Evolutionary conservation across 2,329 filamentous ascomycete species (phyloP).

Genomic region (Aspergillus luchuensis): DNA sequence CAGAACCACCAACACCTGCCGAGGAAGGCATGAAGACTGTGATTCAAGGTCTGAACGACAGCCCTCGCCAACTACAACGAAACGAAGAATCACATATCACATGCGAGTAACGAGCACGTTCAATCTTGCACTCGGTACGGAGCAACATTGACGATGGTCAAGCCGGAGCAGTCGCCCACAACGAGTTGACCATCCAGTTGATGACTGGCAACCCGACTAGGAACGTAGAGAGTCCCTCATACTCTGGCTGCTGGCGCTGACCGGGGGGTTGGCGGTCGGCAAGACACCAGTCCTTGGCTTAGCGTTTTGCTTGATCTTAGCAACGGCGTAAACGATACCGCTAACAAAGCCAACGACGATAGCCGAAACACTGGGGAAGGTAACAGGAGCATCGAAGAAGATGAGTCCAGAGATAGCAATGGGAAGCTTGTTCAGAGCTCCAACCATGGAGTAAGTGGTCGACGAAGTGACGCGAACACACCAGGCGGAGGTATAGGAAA

Average conservation of each 20-base stretch:
- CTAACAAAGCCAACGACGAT: slow-evolving; percentile 90
- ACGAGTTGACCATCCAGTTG: not conserved
- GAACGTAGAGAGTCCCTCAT: slow-evolving; percentile 81
- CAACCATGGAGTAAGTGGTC: slow-evolving; percentile 98
- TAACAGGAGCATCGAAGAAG: slow-evolving; percentile 94
- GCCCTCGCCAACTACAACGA: slow-evolving; percentile 26
- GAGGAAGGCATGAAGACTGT: slow-evolving; percentile 18
- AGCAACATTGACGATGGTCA: not conserved
- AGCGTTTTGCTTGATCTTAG: slow-evolving; percentile 78
- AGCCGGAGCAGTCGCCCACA: not conserved
- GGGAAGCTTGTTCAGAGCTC: slow-evolving; percentile 95
- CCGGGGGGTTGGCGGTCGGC: slow-evolving; percentile 67
- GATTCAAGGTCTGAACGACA: slow-evolving; percentile 11
- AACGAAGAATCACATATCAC: slow-evolving; percentile 33
- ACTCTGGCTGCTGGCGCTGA: slow-evolving; percentile 91
- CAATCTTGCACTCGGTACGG: not conserved
- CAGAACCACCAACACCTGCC: slow-evolving; percentile 31
- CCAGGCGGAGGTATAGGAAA: slow-evolving; percentile 99
- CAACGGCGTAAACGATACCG: slow-evolving; percentile 85
- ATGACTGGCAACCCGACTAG: slow-evolving; percentile 35
- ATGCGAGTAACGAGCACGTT: slow-evolving; percentile 22
- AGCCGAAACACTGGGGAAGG: slow-evolving; percentile 85
- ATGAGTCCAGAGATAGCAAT: slow-evolving; percentile 89
- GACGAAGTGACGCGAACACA: slow-evolving; percentile 96
- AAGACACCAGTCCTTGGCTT: slow-evolving; percentile 67